These are phyloP conservation scores for Omphalotus guepiniiformis DNA, from an alignment of 768 basidiomycete genomes.

Conservation along the genomic window DNA sequence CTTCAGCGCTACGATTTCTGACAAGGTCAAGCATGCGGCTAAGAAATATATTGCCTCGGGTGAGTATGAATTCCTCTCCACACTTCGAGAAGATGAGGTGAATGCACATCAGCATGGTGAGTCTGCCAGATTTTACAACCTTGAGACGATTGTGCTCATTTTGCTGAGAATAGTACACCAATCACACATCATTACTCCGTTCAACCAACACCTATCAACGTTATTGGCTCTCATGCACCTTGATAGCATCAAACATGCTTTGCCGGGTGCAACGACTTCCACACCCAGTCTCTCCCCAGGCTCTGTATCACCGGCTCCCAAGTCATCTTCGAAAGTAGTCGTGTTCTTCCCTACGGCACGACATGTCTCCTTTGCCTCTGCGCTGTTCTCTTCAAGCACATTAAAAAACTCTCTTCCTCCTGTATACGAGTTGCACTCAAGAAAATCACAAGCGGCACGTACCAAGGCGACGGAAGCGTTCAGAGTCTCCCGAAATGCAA, in stretches of 20 bases:
- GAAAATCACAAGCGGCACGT: conserved; percentile 47
- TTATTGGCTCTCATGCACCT: conserved; percentile 34
- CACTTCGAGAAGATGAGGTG: conserved; percentile 50
- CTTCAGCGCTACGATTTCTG: conserved; percentile 73
- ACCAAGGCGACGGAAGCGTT: conserved; percentile 48
- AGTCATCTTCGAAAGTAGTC: conserved; percentile 39
- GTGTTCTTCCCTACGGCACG: conserved; percentile 68
- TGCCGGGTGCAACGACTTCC: neutral
- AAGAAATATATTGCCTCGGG: conserved; percentile 16
- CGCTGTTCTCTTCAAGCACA: conserved; percentile 26
- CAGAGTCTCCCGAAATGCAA: conserved; percentile 34
- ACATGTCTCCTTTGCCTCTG: conserved; percentile 40
- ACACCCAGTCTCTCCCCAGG: conserved; percentile 11
- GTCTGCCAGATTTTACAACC: neutral
- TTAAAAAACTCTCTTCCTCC: conserved; percentile 27
- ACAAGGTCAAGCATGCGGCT: conserved; percentile 53
- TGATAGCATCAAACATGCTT: conserved; percentile 25
- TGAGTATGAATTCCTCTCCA: conserved; percentile 49
- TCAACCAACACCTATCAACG: conserved; percentile 37
- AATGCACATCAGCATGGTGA: conserved; percentile 61
- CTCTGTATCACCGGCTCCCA: neutral
- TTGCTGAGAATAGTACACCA: conserved; percentile 45
- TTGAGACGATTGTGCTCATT: neutral
- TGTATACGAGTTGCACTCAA: conserved; percentile 54
- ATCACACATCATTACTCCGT: conserved; percentile 37